Conservation (phyloP, 169 alveolate genomes). For the Plasmodium coatneyi region DNA sequence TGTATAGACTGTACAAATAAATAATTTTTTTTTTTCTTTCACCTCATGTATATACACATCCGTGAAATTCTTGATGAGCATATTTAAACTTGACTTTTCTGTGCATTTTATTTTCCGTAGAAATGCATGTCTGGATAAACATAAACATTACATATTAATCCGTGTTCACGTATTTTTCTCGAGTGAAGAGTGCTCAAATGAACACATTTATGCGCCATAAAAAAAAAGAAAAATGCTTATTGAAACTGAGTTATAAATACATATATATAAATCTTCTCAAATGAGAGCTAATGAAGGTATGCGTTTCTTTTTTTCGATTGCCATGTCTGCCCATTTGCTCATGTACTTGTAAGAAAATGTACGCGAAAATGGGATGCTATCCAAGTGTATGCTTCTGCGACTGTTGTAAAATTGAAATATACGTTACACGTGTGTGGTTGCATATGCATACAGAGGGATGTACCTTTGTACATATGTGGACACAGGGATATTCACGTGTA, state of each 20-base stretch:
- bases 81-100: neutral
- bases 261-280: neutral
- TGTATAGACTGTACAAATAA: neutral
- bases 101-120: neutral
- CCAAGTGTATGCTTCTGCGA: neutral
- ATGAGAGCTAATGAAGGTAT: neutral
- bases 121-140: too few relatives aligned
- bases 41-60: neutral
- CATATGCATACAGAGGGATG: neutral
- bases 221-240: neutral
- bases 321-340: neutral
- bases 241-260: neutral
- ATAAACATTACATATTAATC: neutral
- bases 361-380: neutral
- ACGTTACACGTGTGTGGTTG: neutral
- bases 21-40: too few relatives aligned
- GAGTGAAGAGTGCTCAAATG: neutral
- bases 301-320: too few relatives aligned
- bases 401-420: neutral
- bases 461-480: too few relatives aligned
- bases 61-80: neutral
- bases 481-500: too few relatives aligned
- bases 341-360: neutral
- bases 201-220: neutral
- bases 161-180: neutral